phyloP scores from a whole-genome alignment of 2,329 filamentous ascomycete species.

The Xylaria arbuscula region DNA sequence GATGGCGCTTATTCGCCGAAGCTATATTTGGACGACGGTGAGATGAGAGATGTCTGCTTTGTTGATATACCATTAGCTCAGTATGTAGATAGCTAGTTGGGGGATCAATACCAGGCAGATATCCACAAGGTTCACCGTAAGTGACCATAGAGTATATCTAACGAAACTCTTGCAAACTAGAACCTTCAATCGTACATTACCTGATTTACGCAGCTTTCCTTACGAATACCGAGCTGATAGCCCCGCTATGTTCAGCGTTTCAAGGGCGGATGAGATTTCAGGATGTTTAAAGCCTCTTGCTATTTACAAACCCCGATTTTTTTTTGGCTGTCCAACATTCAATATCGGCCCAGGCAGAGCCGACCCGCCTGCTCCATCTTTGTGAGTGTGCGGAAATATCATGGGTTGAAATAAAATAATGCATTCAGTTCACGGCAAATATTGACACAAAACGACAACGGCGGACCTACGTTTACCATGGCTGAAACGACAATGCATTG shows the following conservation, averaged over 20 bases:
- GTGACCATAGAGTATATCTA: neutral
- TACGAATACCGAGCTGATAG: neutral
- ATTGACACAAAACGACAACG: neutral
- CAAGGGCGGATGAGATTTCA: neutral
- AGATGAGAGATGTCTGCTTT: neutral
- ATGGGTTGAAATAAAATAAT: neutral
- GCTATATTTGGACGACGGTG: neutral
- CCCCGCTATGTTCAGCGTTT: neutral
- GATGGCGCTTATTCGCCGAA: neutral
- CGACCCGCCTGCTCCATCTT: neutral
- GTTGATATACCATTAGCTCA: neutral
- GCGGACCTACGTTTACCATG: neutral
- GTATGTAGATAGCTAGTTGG: neutral
- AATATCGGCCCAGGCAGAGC: neutral
- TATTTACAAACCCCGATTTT: neutral
- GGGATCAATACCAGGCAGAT: neutral
- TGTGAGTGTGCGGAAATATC: neutral
- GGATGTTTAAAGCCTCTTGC: neutral
- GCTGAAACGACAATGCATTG: neutral
- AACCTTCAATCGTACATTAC: neutral
- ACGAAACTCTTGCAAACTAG: neutral
- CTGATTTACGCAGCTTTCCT: too few relatives aligned
- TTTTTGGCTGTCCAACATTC: neutral
- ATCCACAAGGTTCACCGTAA: neutral
- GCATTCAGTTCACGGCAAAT: neutral